Base-by-base conservation (phyloP, 2,329 filamentous ascomycete genomes). In the Mycogone perniciosa region DNA sequence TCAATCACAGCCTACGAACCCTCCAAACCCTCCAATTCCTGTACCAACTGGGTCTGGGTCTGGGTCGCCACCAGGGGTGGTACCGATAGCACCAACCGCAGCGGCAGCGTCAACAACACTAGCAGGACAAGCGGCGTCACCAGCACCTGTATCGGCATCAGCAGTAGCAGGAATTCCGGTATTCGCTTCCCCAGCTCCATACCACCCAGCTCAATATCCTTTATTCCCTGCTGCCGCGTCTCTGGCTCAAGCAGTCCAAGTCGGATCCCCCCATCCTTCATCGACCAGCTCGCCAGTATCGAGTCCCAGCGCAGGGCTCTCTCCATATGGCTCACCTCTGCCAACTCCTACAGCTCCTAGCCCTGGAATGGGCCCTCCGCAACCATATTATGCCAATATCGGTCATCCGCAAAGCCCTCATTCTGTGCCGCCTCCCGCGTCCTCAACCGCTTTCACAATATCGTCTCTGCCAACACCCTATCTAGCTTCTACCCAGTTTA, bases 261-360 rank as follows among this genome's bases (percentile, higher is more conserved):
- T 9, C 31, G 38, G 13, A 11, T 29, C 38, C 29, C 29, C 45
- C 4, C 13, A 38, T 39, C 38, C 35, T 13, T 39, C 38, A 29
- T 46, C 31, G 4, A n/a, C 46, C 20, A 42, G 31, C 11, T 40
- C 33, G 27, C 31, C 34, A 29, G 34, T n/a, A 5, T 34, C 50
- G 9, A 48, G 33, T 11, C 44, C 45, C 5, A 11, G n/a, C 5
- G 31, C 34, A 29, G 41, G 45, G 6, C 45, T 49, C 6, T 37
- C 34, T 29, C 6, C 53, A 29, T 56, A 58, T 26, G 41, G 46
- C 26, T 48, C 55, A 2, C 34, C 50, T 30, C 44, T 43, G 30
- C 45, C 50, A 1, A 39, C 34, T 30, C 26, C 50, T 29, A 35
- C 6, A 4, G 44, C 33, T 1, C 48, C 48, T 11, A 51, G 42